phyloP scores from a whole-genome alignment of 495 filamentous ascomycete genomes.

The Neurospora pannonica region DNA sequence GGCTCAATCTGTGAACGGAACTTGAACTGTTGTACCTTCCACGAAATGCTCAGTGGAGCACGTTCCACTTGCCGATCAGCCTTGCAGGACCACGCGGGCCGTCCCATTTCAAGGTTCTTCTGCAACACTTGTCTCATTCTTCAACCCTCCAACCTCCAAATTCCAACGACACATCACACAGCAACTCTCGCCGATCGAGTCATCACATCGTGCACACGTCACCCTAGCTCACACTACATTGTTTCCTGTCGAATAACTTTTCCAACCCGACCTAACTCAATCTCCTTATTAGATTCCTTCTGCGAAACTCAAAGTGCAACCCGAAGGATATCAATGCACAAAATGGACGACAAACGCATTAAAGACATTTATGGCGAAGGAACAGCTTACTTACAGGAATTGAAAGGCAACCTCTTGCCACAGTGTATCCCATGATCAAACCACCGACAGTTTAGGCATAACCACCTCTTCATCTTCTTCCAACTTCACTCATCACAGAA shows the following conservation, averaged over 20 bases:
- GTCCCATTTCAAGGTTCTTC: background rate
- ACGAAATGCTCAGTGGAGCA: background rate
- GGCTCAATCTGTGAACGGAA: background rate
- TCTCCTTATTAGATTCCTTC: background rate
- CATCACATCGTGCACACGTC: background rate
- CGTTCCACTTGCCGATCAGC: background rate
- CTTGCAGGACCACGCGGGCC: background rate
- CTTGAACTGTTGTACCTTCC: background rate
- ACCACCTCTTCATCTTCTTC: background rate
- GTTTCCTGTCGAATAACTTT: background rate
- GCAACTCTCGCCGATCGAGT: background rate
- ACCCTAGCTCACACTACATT: background rate
- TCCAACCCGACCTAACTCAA: background rate
- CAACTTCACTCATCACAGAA: constrained; percentile 10
- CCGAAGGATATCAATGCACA: background rate
- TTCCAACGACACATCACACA: background rate
- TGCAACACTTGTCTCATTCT: background rate
- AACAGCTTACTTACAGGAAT: background rate
- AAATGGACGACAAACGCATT: background rate
- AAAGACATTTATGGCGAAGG: background rate
- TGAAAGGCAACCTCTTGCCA: background rate
- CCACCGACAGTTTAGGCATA: background rate
- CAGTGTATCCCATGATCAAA: background rate
- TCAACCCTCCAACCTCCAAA: background rate
- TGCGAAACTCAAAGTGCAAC: background rate